Evolutionary conservation across 2,329 filamentous ascomycete genomes (phyloP).

Genomic region (Epichloe elymi): DNA sequence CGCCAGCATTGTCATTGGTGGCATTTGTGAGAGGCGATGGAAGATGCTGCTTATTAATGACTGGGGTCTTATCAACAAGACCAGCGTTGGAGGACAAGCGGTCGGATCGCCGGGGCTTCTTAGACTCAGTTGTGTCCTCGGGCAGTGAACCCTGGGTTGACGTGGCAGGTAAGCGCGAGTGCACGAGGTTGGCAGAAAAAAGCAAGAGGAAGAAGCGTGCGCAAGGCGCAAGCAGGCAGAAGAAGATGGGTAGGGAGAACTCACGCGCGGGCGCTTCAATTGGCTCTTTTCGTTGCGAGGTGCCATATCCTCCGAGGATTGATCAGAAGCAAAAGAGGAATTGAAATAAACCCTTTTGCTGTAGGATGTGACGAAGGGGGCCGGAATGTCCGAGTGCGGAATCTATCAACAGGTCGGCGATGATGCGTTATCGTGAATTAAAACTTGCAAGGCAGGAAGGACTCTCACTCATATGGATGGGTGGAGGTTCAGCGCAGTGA

Average conservation of each 20-base stretch:
- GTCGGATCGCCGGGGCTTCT: constrained; percentile 73
- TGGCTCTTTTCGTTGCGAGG: constrained; percentile 62
- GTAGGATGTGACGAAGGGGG: too few species aligned
- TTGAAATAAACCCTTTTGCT: not conserved
- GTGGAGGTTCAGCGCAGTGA: too few species aligned
- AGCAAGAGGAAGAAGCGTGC: constrained; percentile 3
- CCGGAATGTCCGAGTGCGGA: not conserved
- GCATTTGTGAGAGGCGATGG: constrained; percentile 68
- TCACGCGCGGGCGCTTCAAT: constrained; percentile 69
- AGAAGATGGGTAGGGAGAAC: constrained; percentile 17
- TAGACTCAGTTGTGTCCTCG: constrained; percentile 52
- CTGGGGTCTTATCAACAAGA: constrained; percentile 42
- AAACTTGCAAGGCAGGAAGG: not conserved
- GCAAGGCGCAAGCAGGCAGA: constrained; percentile 12
- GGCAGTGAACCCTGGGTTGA: constrained; percentile 49
- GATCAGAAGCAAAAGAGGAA: not conserved
- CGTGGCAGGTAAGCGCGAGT: constrained; percentile 12
- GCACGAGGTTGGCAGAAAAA: constrained; percentile 8
- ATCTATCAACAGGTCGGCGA: not conserved
- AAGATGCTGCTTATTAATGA: constrained; percentile 53
- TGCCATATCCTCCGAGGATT: constrained; percentile 32
- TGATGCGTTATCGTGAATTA: not conserved
- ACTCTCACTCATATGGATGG: too few species aligned
- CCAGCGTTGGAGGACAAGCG: constrained; percentile 36
- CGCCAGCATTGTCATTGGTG: constrained; percentile 42